Percentiles rank a stretch among this genome's conserved stretches.
These are phyloP conservation scores for Parasitella parasitica DNA, from an alignment of 371 early-diverging fungal genomes.

Conservation along the genomic window DNA sequence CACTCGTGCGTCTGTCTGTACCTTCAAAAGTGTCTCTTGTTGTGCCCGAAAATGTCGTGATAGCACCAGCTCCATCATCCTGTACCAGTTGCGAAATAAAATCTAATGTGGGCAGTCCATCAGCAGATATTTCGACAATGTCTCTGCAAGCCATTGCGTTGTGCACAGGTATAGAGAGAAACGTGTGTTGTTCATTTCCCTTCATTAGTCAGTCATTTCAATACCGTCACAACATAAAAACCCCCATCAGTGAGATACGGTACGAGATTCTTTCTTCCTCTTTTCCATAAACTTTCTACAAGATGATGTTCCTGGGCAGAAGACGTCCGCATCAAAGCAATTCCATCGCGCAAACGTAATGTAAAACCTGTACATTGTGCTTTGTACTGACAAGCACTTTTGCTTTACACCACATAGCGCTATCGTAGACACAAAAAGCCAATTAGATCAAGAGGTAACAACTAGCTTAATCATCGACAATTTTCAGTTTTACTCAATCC, in stretches of 20 bases:
- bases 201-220: too few species aligned
- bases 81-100: constrained; percentile 53
- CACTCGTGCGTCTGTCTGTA: constrained; percentile 22
- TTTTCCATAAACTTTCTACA: neutral
- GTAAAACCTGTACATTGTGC: too few species aligned
- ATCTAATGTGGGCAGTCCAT: constrained; percentile 50
- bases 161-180: too few species aligned
- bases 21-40: constrained; percentile 84
- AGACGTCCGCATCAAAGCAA: neutral
- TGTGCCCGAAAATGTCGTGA: constrained; percentile 82
- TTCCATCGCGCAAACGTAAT: neutral
- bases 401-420: too few species aligned
- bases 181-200: too few species aligned
- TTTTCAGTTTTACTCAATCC: neutral
- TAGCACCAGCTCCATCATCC: constrained; percentile 76
- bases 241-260: too few species aligned
- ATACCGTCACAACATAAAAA: neutral
- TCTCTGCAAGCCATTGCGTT: constrained; percentile 8
- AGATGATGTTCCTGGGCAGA: constrained; percentile 2
- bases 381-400: too few species aligned
- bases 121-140: constrained; percentile 50
- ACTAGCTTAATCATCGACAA: neutral
- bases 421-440: constrained; percentile 1
- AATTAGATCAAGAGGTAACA: neutral
- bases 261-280: too few species aligned